Evolutionary conservation across 78 protist species (phyloP).

Genomic region (Tieghemostelium lacteum): DNA sequence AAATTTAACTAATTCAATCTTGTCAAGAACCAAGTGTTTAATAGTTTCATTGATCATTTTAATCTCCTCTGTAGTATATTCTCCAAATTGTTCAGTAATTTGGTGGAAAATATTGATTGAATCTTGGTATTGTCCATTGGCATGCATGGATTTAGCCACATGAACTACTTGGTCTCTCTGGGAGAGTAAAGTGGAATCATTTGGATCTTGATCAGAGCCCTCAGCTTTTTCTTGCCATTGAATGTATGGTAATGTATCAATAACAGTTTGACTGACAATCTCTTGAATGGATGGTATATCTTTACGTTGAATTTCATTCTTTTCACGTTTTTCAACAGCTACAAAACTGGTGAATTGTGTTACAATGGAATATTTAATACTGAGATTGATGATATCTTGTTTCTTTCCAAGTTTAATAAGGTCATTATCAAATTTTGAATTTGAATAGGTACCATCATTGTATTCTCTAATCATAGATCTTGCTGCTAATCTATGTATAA

Average conservation of each 20-base stretch:
- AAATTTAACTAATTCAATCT: background rate
- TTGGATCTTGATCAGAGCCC: conserved; percentile 2
- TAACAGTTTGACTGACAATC: conserved; percentile 5
- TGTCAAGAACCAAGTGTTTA: background rate
- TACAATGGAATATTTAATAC: conserved; percentile 28
- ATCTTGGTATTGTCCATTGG: background rate
- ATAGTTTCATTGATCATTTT: conserved; percentile 6
- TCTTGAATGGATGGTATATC: background rate
- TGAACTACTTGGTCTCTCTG: conserved; percentile 25
- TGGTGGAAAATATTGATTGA: conserved; percentile 53
- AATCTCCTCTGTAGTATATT: conserved; percentile 9
- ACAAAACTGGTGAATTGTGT: conserved; percentile 74
- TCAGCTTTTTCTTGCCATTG: conserved; percentile 3
- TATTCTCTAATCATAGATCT: conserved; percentile 80
- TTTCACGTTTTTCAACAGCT: conserved; percentile 62
- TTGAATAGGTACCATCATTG: conserved; percentile 63
- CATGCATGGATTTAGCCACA: conserved; percentile 1
- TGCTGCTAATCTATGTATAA: conserved; percentile 69
- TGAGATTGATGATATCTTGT: conserved; percentile 24
- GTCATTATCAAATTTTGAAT: conserved; percentile 40
- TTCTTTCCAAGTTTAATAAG: conserved; percentile 52
- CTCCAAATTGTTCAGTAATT: conserved; percentile 51
- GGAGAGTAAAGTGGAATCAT: conserved; percentile 12
- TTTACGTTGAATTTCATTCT: background rate
- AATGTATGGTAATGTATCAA: conserved; percentile 50